These are phyloP conservation scores for Podaxis pistillaris DNA, from an alignment of 768 basidiomycete genomes.

Conservation along the genomic window DNA sequence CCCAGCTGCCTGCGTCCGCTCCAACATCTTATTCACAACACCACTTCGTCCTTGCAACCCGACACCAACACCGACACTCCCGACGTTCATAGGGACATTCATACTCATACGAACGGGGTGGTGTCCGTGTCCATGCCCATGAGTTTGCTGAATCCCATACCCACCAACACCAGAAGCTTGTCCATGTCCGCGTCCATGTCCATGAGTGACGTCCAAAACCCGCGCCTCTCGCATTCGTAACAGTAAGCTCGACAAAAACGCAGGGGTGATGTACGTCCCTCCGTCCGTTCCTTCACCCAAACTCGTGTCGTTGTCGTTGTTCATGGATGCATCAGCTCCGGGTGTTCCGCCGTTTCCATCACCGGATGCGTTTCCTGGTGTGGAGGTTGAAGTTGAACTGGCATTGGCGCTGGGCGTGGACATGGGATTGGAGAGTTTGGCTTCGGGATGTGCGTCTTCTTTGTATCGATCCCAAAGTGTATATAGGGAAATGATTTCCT, in stretches of 20 bases:
- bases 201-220: conserved; percentile 48
- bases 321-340: background rate
- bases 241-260: conserved; percentile 54
- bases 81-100: background rate
- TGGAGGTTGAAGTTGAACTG: background rate
- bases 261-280: conserved; percentile 45
- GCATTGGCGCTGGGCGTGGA: background rate
- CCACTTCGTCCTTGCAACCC: conserved; percentile 8
- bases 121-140: conserved; percentile 35
- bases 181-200: background rate
- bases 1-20: conserved; percentile 61
- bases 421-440: conserved; percentile 25
- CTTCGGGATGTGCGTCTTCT: conserved; percentile 50
- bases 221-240: conserved; percentile 66
- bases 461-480: conserved; percentile 85
- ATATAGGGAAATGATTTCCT: conserved; percentile 90
- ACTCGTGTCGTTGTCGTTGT: background rate
- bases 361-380: background rate
- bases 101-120: background rate
- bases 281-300: background rate
- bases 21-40: conserved; percentile 69
- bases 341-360: no score
- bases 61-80: background rate
- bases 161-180: background rate
- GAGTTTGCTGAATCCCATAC: background rate